Evolutionary conservation across 1,284 basidiomycete species (phyloP).

Genomic region (Chalciporus sp.): DNA sequence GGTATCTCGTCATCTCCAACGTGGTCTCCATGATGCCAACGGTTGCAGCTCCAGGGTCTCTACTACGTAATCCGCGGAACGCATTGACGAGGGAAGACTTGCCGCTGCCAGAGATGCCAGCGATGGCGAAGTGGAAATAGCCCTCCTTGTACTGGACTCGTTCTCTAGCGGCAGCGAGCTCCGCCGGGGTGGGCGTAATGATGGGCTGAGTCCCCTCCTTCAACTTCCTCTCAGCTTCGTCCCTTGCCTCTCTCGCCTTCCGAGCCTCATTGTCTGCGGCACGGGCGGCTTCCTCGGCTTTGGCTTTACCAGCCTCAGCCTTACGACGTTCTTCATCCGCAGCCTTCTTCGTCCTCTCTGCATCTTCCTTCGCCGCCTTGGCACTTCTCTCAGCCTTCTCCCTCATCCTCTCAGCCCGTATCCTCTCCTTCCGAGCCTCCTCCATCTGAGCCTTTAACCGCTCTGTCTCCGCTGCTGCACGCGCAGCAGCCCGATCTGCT

Average conservation of each 20-base stretch:
- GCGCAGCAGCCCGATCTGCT: slow-evolving; percentile 12
- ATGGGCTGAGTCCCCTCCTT: slow-evolving; percentile 23
- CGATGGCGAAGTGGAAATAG: slow-evolving; percentile 18
- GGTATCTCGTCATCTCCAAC: slow-evolving; percentile 21
- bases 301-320: slow-evolving; percentile 9
- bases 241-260: slow-evolving; percentile 4
- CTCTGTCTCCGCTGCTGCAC: slow-evolving; percentile 1
- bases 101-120: slow-evolving; percentile 17
- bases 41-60: slow-evolving; percentile 19
- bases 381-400: slow-evolving; percentile 20
- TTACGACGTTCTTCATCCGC: slow-evolving; percentile 12
- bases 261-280: slow-evolving; percentile 2
- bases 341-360: slow-evolving; percentile 6
- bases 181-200: slow-evolving; percentile 16
- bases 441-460: slow-evolving; percentile 12
- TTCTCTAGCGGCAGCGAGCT: slow-evolving; percentile 12
- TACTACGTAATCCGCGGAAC: slow-evolving; percentile 11
- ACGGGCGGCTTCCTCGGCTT: slow-evolving; percentile 8
- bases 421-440: slow-evolving; percentile 16
- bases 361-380: slow-evolving; percentile 13
- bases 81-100: slow-evolving; percentile 22
- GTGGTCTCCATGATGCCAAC: slow-evolving; percentile 25
- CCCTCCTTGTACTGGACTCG: slow-evolving; percentile 20
- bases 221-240: slow-evolving; percentile 11
- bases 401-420: slow-evolving; percentile 9